phyloP scores from a whole-genome alignment of 179 eudicot genomes.

The Silene coronaria region DNA sequence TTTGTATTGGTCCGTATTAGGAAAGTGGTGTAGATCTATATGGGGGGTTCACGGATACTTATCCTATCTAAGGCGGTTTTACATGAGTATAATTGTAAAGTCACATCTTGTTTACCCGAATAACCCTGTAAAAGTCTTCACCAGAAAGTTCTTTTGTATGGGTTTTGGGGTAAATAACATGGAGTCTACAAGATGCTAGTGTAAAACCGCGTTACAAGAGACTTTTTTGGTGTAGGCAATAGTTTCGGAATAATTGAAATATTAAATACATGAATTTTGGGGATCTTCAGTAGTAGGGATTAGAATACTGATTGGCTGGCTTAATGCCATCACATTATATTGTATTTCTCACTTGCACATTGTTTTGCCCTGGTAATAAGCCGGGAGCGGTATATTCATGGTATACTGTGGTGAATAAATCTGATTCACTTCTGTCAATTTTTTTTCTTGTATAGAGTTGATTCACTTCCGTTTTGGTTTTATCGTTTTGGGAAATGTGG shows the following conservation, averaged over 20 bases:
- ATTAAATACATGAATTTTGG: constrained; percentile 24
- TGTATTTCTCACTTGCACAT: constrained; percentile 10
- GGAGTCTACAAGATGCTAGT: background rate
- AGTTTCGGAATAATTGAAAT: constrained; percentile 3
- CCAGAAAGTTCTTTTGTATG: background rate
- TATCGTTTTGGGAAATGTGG: no score
- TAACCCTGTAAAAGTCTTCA: background rate
- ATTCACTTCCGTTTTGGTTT: background rate
- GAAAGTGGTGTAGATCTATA: constrained; percentile 20
- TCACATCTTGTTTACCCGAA: background rate
- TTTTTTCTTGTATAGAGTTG: background rate
- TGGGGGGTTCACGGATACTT: background rate
- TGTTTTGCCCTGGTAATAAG: constrained; percentile 21
- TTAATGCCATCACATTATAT: constrained; percentile 16
- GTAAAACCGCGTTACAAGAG: background rate
- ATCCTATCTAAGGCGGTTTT: background rate
- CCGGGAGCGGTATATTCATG: constrained; percentile 15
- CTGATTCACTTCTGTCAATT: background rate
- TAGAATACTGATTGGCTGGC: constrained; percentile 14
- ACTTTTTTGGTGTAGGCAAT: background rate
- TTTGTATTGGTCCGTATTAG: constrained; percentile 17
- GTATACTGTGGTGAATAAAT: constrained; percentile 23
- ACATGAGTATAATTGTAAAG: background rate
- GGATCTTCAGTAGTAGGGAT: constrained; percentile 3
- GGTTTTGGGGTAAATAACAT: background rate